These are phyloP conservation scores for Echites panduratus DNA, from an alignment of 257 asterid species.

Conservation along the genomic window DNA sequence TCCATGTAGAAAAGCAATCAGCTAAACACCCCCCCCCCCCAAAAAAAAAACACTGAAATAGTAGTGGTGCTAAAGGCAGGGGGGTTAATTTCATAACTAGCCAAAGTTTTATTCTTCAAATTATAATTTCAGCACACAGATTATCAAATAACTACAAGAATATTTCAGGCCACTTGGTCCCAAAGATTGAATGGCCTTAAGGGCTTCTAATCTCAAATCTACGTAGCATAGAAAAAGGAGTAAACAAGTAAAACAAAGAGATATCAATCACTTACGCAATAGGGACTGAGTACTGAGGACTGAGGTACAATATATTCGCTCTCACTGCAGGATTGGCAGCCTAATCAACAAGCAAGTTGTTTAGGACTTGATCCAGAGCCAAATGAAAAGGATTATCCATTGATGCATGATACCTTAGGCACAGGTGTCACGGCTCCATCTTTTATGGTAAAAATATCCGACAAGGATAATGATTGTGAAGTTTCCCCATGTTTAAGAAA, in stretches of 20 bases:
- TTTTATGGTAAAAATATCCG: conserved; percentile 66
- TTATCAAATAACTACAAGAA: background rate
- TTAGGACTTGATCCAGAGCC: conserved; percentile 12
- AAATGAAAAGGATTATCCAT: background rate
- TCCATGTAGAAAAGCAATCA: background rate
- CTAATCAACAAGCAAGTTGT: conserved; percentile 32
- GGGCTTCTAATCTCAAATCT: background rate
- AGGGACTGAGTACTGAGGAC: conserved; percentile 58
- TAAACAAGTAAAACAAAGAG: background rate
- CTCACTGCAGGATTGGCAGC: conserved; percentile 87
- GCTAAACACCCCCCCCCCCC: background rate
- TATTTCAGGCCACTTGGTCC: background rate
- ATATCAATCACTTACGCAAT: conserved; percentile 55
- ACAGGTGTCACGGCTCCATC: conserved; percentile 63
- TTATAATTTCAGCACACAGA: background rate
- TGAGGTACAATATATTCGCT: conserved; percentile 75
- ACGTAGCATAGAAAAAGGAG: conserved; percentile 1
- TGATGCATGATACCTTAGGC: conserved; percentile 46
- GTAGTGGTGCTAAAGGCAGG: background rate
- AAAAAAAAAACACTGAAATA: no score
- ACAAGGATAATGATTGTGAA: conserved; percentile 77
- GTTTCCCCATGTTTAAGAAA: conserved; percentile 83
- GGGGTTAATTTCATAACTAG: background rate
- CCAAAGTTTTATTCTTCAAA: background rate
- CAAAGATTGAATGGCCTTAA: background rate